Percentiles rank a stretch among this genome's conserved stretches.
These are phyloP conservation scores for Sclerotinia nivalis DNA, from an alignment of 2,329 filamentous ascomycete genomes.

Conservation along the genomic window DNA sequence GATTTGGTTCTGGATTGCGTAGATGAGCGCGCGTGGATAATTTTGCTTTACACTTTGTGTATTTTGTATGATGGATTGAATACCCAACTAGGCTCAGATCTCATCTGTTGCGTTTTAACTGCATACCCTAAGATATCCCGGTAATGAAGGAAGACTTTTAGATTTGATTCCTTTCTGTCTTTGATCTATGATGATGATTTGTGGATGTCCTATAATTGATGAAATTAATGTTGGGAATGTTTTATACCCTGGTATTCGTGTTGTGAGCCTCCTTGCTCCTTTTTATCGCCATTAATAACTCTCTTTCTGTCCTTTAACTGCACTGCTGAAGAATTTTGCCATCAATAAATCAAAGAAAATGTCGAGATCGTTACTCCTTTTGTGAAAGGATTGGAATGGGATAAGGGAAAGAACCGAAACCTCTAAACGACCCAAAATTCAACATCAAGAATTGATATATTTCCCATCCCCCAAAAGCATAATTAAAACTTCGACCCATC, in stretches of 20 bases:
- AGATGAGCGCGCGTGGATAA: conserved; percentile 18
- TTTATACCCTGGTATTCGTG: neutral
- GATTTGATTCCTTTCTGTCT: neutral
- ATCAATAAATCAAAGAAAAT: neutral
- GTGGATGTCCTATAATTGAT: neutral
- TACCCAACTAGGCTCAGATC: neutral
- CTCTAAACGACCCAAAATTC: too few relatives aligned
- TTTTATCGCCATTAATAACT: too few relatives aligned
- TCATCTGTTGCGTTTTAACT: neutral
- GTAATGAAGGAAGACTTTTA: conserved; percentile 3
- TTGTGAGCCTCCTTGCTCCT: neutral
- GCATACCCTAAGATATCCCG: conserved; percentile 9
- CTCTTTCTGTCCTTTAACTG: too few relatives aligned
- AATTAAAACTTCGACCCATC: too few relatives aligned
- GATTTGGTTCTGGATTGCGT: conserved; percentile 51
- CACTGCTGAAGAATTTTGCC: too few relatives aligned
- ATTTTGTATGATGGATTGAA: conserved; percentile 15
- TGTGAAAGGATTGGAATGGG: too few relatives aligned
- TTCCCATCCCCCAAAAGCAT: too few relatives aligned
- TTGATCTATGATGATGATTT: neutral
- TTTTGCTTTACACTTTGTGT: neutral
- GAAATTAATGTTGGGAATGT: neutral
- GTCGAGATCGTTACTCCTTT: too few relatives aligned
- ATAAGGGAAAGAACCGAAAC: too few relatives aligned
- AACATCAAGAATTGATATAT: too few relatives aligned